phyloP scores from a whole-genome alignment of 306 rosid species.

The Benincasa hispida region DNA sequence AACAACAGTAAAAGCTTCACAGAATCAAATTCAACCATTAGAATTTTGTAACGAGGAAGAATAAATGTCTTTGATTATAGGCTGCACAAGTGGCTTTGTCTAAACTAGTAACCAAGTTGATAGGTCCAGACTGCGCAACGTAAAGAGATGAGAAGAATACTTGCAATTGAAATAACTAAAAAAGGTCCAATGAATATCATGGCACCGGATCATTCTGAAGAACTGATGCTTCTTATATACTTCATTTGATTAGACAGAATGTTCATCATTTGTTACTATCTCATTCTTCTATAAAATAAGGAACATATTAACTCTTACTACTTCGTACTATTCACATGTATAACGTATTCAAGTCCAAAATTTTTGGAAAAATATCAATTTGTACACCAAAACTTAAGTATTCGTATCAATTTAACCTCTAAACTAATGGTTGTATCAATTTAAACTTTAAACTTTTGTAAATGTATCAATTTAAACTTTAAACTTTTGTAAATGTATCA shows the following conservation, averaged over 20 bases:
- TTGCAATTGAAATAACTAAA: background rate
- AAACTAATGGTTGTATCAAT: too few relatives aligned
- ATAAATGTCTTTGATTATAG: background rate
- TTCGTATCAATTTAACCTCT: too few relatives aligned
- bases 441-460: too few relatives aligned
- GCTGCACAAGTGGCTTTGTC: background rate
- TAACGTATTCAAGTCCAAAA: background rate
- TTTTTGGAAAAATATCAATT: too few relatives aligned
- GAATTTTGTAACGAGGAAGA: background rate
- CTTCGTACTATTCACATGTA: background rate
- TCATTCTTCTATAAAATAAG: background rate
- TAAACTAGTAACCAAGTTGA: background rate
- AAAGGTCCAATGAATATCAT: background rate
- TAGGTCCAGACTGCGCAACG: background rate
- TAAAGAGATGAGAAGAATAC: background rate
- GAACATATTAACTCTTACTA: background rate
- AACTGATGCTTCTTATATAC: background rate
- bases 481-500: too few relatives aligned
- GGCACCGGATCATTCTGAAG: background rate
- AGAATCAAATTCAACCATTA: too few relatives aligned
- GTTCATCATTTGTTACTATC: background rate
- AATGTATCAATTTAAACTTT: too few relatives aligned
- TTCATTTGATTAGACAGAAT: background rate
- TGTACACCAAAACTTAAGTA: too few relatives aligned
- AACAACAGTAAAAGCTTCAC: background rate